phyloP scores from a whole-genome alignment of 202 grass and related monocot genomes.

The Zoysia matrella region DNA sequence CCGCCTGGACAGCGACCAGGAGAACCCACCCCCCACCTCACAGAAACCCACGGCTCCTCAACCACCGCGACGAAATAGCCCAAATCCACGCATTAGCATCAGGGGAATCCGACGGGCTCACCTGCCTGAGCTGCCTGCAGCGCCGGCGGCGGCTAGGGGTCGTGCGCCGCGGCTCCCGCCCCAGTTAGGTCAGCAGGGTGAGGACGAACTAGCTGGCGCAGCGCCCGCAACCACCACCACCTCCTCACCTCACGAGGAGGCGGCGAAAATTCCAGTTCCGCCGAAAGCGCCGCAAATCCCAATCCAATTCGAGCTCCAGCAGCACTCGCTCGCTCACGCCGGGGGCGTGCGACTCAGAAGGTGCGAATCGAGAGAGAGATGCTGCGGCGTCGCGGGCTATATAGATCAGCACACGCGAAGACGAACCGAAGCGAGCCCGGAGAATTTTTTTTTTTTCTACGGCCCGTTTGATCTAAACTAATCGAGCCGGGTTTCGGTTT shows the following conservation, averaged over 20 bases:
- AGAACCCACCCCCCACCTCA: constrained; percentile 8
- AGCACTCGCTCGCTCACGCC: neutral
- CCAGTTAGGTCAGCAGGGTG: constrained; percentile 27
- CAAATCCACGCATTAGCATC: constrained; percentile 26
- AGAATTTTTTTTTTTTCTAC: constrained; percentile 24
- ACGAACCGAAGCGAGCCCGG: neutral
- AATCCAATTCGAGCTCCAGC: constrained; percentile 31
- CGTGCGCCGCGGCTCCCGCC: neutral
- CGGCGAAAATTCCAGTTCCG: too few relatives aligned
- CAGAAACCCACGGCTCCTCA: constrained; percentile 16
- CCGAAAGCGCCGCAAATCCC: constrained; percentile 13
- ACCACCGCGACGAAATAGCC: constrained; percentile 30
- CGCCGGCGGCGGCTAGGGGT: neutral
- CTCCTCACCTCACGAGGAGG: neutral
- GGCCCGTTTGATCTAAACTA: constrained; percentile 43
- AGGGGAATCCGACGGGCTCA: constrained; percentile 40
- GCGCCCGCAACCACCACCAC: constrained; percentile 2
- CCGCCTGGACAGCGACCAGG: constrained; percentile 8
- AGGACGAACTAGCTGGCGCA: neutral
- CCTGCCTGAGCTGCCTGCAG: constrained; percentile 40
- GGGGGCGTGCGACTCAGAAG: neutral
- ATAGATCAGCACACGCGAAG: constrained; percentile 1
- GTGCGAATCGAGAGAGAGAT: constrained; percentile 34
- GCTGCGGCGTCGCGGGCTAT: neutral
- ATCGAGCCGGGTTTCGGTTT: constrained; percentile 39